A percentile compares a stretch with the other conserved stretches of the same genome.
Evolutionary conservation across 164 flowering plant species (phyloP).

Genomic region (Paratinospora sagittata): DNA sequence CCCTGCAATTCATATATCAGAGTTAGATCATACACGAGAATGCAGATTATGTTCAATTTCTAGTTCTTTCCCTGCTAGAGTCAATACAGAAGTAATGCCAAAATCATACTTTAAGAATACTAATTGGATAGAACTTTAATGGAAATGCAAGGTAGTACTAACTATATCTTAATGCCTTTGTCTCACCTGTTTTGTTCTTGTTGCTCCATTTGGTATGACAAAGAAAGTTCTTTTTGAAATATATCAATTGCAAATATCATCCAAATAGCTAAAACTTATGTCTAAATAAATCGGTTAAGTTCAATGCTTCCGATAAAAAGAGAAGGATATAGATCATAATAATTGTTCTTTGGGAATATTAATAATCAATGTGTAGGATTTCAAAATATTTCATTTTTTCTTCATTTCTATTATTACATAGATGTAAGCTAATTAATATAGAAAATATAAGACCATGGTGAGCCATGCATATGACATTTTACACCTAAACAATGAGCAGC

Average conservation of each 20-base stretch:
- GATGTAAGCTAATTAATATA: neutral
- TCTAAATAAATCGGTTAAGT: too few relatives aligned
- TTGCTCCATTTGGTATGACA: neutral
- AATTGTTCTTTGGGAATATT: too few relatives aligned
- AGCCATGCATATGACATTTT: neutral
- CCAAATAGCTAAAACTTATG: too few relatives aligned
- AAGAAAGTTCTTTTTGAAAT: neutral
- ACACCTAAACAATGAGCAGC: neutral
- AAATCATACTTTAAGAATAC: neutral
- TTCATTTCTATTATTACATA: neutral
- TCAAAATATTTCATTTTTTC: neutral
- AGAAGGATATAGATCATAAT: too few relatives aligned
- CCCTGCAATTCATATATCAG: slow-evolving; percentile 42
- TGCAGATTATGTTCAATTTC: neutral
- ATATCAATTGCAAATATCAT: neutral
- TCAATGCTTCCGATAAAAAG: too few relatives aligned
- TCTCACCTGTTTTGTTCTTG: neutral
- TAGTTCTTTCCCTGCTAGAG: neutral
- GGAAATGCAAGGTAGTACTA: neutral
- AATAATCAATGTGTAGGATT: neutral
- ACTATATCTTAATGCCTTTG: neutral
- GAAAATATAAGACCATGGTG: neutral
- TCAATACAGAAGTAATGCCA: neutral
- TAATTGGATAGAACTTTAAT: neutral
- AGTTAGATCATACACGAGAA: neutral